These are phyloP conservation scores for Trametes maxima DNA, from an alignment of 768 basidiomycete genomes.

Conservation along the genomic window DNA sequence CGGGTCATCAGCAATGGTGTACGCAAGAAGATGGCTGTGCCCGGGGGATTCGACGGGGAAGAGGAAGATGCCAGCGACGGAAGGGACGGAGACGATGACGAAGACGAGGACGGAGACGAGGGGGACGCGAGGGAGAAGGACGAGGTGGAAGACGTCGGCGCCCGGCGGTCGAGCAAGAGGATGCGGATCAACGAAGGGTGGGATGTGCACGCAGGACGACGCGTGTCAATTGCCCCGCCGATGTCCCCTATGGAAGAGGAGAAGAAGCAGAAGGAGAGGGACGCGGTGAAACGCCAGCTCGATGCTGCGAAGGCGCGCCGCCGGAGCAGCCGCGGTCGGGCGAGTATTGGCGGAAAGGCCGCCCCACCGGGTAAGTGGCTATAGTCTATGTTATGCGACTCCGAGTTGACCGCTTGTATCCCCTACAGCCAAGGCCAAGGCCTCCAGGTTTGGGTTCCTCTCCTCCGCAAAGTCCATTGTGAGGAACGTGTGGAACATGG, in stretches of 20 bases:
- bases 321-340: slow-evolving; percentile 63
- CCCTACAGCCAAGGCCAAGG: slow-evolving; percentile 43
- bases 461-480: slow-evolving; percentile 71
- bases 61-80: slow-evolving; percentile 42
- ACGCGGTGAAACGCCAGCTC: slow-evolving; percentile 63
- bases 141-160: slow-evolving; percentile 35
- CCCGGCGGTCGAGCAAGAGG: slow-evolving; percentile 48
- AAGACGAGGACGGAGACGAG: slow-evolving; percentile 37
- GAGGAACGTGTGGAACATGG: slow-evolving; percentile 72
- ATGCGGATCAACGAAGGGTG: slow-evolving; percentile 41
- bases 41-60: slow-evolving; percentile 58
- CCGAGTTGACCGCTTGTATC: slow-evolving; percentile 6
- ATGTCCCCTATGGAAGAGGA: slow-evolving; percentile 34
- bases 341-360: slow-evolving; percentile 38
- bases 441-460: slow-evolving; percentile 70
- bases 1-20: slow-evolving; percentile 43
- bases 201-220: slow-evolving; percentile 38
- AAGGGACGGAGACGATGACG: slow-evolving; percentile 34
- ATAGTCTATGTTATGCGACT: slow-evolving; percentile 1
- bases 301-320: slow-evolving; percentile 68
- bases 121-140: slow-evolving; percentile 48
- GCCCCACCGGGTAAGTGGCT: slow-evolving; percentile 40
- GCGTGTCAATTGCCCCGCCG: slow-evolving; percentile 39
- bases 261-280: slow-evolving; percentile 48
- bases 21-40: slow-evolving; percentile 46